Evolutionary conservation across 371 early-diverging fungal species (phyloP).

Genomic region (Mortierella sp.): DNA sequence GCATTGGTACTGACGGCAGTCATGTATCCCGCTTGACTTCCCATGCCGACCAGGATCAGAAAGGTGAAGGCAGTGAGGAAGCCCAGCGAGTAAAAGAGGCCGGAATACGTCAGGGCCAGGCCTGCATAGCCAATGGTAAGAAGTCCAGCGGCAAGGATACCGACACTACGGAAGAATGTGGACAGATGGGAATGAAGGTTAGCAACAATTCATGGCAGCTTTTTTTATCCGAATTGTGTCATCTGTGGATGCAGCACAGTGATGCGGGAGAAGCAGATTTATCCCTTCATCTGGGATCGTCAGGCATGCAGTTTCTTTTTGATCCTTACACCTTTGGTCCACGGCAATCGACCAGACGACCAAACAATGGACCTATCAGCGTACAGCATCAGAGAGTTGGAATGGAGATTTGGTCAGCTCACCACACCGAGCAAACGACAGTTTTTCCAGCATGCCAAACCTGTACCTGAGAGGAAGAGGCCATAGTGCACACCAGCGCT

Average conservation of each 20-base stretch:
- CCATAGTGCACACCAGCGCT: constrained; percentile 52
- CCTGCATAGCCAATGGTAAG: constrained; percentile 55
- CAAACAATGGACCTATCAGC: constrained; percentile 62
- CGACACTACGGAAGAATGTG: constrained; percentile 28
- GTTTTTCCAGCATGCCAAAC: too few relatives aligned
- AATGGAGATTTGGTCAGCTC: too few relatives aligned
- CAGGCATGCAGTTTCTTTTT: background rate
- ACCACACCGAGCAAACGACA: too few relatives aligned
- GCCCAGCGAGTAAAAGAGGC: constrained; percentile 49
- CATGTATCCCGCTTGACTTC: constrained; percentile 70
- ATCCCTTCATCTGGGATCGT: background rate
- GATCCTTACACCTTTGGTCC: constrained; percentile 62
- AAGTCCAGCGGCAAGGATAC: constrained; percentile 53
- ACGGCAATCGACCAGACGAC: constrained; percentile 55
- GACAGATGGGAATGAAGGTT: constrained; percentile 7
- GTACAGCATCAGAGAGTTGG: background rate
- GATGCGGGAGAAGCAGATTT: background rate
- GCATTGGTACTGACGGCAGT: constrained; percentile 68
- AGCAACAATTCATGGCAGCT: too few relatives aligned
- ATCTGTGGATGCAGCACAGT: too few relatives aligned
- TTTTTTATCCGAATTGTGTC: too few relatives aligned
- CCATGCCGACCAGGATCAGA: constrained; percentile 70
- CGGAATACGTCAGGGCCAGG: constrained; percentile 40
- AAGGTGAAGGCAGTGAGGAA: constrained; percentile 56
- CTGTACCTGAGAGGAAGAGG: constrained; percentile 48